phyloP scores from a whole-genome alignment of 768 basidiomycete genomes.

The Macrolepiota dolichaula region DNA sequence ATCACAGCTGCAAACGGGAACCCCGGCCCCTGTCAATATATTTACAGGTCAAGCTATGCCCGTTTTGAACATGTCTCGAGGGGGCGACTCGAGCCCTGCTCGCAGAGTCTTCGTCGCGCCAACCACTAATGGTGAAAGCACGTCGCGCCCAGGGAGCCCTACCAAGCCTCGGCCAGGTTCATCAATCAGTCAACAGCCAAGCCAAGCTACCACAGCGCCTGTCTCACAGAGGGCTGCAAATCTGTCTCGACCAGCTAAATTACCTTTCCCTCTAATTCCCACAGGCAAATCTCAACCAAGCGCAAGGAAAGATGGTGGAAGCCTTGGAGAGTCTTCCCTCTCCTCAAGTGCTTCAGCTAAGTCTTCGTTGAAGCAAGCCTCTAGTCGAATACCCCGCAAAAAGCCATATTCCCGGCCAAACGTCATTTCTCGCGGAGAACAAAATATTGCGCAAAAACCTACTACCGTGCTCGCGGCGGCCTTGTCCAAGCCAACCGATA shows the following conservation, averaged over 20 bases:
- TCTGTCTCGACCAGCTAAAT: slow-evolving; percentile 8
- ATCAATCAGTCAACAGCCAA: neutral
- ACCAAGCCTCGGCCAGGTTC: neutral
- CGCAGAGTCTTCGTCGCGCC: slow-evolving; percentile 9
- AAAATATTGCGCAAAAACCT: slow-evolving; percentile 11
- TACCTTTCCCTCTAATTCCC: slow-evolving; percentile 36
- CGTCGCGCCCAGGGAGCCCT: slow-evolving; percentile 12
- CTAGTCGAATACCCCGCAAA: slow-evolving; percentile 59
- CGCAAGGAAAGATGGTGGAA: slow-evolving; percentile 1
- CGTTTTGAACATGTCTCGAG: slow-evolving; percentile 5
- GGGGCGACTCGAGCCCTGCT: slow-evolving; percentile 10
- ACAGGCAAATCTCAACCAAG: neutral
- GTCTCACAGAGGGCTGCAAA: neutral
- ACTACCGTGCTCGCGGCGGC: slow-evolving; percentile 17
- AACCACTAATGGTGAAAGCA: neutral
- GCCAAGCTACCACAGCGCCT: neutral
- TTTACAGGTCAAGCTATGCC: slow-evolving; percentile 6
- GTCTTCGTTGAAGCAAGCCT: slow-evolving; percentile 47
- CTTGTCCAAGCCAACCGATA: slow-evolving; percentile 13
- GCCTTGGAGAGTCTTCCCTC: neutral
- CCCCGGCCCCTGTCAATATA: slow-evolving; percentile 12
- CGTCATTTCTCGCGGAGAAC: slow-evolving; percentile 1
- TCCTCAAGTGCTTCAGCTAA: slow-evolving; percentile 27
- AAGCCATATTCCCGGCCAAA: slow-evolving; percentile 54
- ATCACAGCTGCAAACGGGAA: slow-evolving; percentile 24